Evolutionary conservation across 2,329 filamentous ascomycete genomes (phyloP), one percentile per base, ranked within the genome.

Genomic region (Pseudopyrenochaeta lycopersici): DNA sequence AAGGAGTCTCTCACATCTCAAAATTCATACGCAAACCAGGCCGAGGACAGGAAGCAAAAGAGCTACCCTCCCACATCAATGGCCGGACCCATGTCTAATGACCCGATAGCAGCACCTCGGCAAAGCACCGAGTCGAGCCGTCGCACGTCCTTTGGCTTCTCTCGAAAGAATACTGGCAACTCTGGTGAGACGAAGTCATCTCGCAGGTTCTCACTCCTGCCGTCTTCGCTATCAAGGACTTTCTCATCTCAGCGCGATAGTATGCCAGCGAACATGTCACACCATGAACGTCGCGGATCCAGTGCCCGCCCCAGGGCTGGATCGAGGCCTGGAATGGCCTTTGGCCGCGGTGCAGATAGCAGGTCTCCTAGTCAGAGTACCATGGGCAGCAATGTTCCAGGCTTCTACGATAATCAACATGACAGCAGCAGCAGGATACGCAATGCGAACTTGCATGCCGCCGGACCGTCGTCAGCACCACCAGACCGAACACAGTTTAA

Each of bases 1-100:
- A 67, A 62, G 53, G 64, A 56, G 20, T 71, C 70, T 67, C 40
- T 58, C 35, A 67, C 64, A 63, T 68, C 64, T 14, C 82, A 82
- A 70, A 84, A 83, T 73, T 80, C 82, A 54, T 67, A 64, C 42
- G 56, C 49, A 14, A 84, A 82, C 59, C 59, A 66, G 21, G 49
- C 62, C 21, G 66, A 71, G 41, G 68, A 71, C 43, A 87, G 91
- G 72, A 88, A 88, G 58, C 79, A 84, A 47, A 88, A 86, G 72
- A 88, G 85, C 60, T 96, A 97, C 69, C 94, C 94, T 50, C 94
- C 94, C 3, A 90, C 94, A 42, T 97, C 92, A 79, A 96, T 97
- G 92, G 86, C 89, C 57, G 89, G 89, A 58, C 81, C 86, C 1
- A 85, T 90, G 75, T 80, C 85, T 5, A 83, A 83, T 42, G 85